These are phyloP conservation scores for Cyathus striatus DNA, from an alignment of 768 basidiomycete species.

Conservation along the genomic window DNA sequence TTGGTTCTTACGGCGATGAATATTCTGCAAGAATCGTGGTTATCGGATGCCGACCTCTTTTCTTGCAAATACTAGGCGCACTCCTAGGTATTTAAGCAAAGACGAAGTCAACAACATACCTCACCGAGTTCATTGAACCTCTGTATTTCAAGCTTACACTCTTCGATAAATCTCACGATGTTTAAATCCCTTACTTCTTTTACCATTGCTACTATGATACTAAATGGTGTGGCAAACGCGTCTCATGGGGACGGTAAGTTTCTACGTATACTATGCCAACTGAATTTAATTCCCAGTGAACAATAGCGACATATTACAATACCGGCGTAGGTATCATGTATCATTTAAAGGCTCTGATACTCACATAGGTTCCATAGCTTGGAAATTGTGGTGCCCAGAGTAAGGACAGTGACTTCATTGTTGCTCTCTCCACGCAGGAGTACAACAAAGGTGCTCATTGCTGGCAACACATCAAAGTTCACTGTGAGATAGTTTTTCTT, in stretches of 20 bases:
- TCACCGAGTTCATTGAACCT: too few species aligned
- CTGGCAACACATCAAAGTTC: slow-evolving; percentile 15
- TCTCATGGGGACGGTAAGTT: neutral
- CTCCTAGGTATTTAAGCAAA: too few species aligned
- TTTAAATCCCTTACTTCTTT: too few species aligned
- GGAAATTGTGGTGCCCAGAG: slow-evolving; percentile 17
- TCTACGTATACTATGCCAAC: neutral
- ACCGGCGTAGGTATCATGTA: slow-evolving; percentile 11
- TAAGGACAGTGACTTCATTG: slow-evolving; percentile 14
- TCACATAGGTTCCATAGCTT: slow-evolving; percentile 9
- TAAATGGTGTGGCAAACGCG: too few species aligned
- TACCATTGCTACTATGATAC: too few species aligned
- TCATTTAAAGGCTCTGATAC: neutral
- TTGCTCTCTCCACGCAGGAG: slow-evolving; percentile 14
- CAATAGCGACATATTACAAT: slow-evolving; percentile 15
- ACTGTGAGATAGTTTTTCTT: slow-evolving; percentile 10
- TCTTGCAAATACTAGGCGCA: too few species aligned
- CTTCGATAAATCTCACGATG: too few species aligned
- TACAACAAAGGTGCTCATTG: slow-evolving; percentile 15
- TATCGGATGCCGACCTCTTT: too few species aligned
- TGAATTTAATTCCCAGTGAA: neutral
- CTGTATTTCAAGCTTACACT: too few species aligned
- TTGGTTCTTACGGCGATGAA: too few species aligned
- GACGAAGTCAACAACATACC: too few species aligned
- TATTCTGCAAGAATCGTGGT: too few species aligned